phyloP scores from a whole-genome alignment of 169 alveolate species.

The Eimeria tenella region DNA sequence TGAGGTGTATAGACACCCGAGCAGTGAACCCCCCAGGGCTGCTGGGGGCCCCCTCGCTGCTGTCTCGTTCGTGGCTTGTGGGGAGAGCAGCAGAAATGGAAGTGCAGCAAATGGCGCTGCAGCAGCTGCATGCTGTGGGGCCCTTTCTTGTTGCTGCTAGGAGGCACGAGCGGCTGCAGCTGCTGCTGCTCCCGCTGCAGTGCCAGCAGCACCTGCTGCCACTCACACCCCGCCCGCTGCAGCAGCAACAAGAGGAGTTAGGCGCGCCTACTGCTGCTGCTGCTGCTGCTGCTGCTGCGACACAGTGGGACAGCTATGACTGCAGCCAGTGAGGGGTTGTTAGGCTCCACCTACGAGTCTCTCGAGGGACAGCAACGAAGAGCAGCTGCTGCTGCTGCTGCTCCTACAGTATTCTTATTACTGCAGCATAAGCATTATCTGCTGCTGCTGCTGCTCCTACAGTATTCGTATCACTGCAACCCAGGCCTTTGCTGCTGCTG shows the following conservation, averaged over 20 bases:
- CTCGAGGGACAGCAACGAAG: neutral
- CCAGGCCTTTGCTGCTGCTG: no score
- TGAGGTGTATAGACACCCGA: slow-evolving; percentile 59
- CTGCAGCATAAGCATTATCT: neutral
- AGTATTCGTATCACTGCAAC: no score
- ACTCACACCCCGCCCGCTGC: neutral
- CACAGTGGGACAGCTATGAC: no score
- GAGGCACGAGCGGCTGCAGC: slow-evolving; percentile 48
- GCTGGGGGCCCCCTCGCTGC: slow-evolving; percentile 59
- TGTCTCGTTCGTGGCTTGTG: slow-evolving; percentile 38
- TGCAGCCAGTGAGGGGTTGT: no score
- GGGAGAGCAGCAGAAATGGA: neutral
- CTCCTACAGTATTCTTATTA: neutral
- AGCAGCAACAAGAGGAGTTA: slow-evolving; percentile 20
- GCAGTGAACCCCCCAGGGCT: slow-evolving; percentile 56
- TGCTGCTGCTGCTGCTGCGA: slow-evolving; percentile 11
- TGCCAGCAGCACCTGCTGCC: neutral
- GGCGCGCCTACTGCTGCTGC: neutral
- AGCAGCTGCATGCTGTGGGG: slow-evolving; percentile 41
- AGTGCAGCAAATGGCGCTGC: slow-evolving; percentile 50
- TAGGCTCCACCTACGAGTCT: no score
- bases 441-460: slow-evolving; percentile 8
- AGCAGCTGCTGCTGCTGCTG: neutral
- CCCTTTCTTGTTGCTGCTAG: slow-evolving; percentile 58
- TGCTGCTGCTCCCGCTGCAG: slow-evolving; percentile 65